Evolutionary conservation across 192 early-diverging fungal species (phyloP).

Genomic region (Backusella tuberculispora): DNA sequence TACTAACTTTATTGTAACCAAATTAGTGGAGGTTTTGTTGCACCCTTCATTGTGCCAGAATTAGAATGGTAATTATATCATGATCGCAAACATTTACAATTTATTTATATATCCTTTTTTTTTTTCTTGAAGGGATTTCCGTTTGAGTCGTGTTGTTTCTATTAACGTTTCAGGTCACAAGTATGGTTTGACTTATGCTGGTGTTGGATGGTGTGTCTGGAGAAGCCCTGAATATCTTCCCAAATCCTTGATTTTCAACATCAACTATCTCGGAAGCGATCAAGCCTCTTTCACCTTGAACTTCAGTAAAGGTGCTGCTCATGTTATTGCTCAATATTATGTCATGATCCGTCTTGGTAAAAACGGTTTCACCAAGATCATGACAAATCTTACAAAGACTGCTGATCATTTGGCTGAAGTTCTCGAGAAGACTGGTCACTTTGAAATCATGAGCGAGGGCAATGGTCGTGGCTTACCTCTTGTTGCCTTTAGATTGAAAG

Average conservation of each 20-base stretch:
- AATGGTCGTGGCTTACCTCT: slow-evolving; percentile 59
- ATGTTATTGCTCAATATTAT: slow-evolving; percentile 84
- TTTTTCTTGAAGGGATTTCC: slow-evolving; percentile 44
- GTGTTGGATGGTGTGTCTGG: slow-evolving; percentile 87
- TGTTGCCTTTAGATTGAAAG: slow-evolving; percentile 65
- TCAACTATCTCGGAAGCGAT: slow-evolving; percentile 39
- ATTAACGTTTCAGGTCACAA: slow-evolving; percentile 90
- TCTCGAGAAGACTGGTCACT: slow-evolving; percentile 60
- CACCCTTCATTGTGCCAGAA: slow-evolving; percentile 79
- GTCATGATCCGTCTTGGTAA: slow-evolving; percentile 73
- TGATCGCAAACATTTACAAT: not conserved
- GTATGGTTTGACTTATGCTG: slow-evolving; percentile 67
- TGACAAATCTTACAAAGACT: slow-evolving; percentile 59
- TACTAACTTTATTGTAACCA: not conserved
- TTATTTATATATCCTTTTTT: not conserved
- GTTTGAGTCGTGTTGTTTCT: slow-evolving; percentile 69
- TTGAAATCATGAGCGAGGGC: slow-evolving; percentile 55
- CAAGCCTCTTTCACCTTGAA: slow-evolving; percentile 71
- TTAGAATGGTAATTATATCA: slow-evolving; percentile 55
- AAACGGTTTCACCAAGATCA: slow-evolving; percentile 71
- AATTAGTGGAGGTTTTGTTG: slow-evolving; percentile 78
- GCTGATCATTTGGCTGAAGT: slow-evolving; percentile 58
- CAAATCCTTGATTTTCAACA: slow-evolving; percentile 74
- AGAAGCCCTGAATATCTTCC: slow-evolving; percentile 67
- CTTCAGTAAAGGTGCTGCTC: slow-evolving; percentile 69